Evolutionary conservation across 176 grass and related monocot genomes (phyloP), one percentile per base, ranked within the genome.

Genomic region (Guadua angustifolia): DNA sequence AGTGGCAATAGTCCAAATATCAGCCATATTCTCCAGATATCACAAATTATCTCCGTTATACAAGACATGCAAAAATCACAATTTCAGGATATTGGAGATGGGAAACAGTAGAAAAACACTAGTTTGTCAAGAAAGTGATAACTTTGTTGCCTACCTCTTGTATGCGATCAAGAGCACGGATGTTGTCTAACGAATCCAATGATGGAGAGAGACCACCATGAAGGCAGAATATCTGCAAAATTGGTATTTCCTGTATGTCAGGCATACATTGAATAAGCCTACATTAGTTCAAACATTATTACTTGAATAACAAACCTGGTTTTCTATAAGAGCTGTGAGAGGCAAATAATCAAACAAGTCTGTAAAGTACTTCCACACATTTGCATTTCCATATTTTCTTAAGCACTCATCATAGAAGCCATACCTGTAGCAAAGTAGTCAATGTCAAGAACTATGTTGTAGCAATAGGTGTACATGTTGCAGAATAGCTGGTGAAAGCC

Each of bases 381-480:
- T 99, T 75, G 97, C 97, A 92, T 99, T 99, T 63, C 97, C 97
- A 75, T 99, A 99, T 67, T 98, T 98, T 95, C 96, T 90, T 74
- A 98, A 90, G 80, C 96, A 98, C 81, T 98, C 96, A 26, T 98
- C 96, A 79, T 98, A 98, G 73, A 98, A 98, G 38, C 96, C 96
- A 71, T 98, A 98, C 78, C 96, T 98, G 91, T 14, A 87, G 85
- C 40, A 85, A 74, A 79, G 75, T 35, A 78, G 29, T 67, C 42
- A 16, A 78, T 25, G 62, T 71, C 86, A 90, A 69, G 0, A 78
- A 29, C 12, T 46, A 55, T 19, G 46, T 29, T 38, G 10, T 73
- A 82, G 6, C 60, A 81, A 25, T 25, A 72, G 11, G 66, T 38
- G 17, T 5, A 72, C 18, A 79, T 40, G 74, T 66, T 44, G 49